A percentile compares a stretch with the other conserved stretches of the same genome.
Conservation (phyloP, 2,329 filamentous ascomycete species). For the Apiospora aurea region DNA sequence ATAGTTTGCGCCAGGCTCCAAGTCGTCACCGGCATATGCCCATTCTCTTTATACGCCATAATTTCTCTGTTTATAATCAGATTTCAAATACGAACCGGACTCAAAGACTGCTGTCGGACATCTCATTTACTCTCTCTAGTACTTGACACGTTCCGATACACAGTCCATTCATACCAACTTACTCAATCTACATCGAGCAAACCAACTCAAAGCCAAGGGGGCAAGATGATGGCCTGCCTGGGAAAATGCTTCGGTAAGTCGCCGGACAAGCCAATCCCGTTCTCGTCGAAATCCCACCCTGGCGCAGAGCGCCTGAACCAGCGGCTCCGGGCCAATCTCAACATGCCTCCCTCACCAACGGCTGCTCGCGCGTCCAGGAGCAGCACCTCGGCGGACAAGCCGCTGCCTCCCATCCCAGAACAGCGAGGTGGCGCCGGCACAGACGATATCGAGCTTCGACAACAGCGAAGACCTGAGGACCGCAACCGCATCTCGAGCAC, state of each 20-base stretch:
- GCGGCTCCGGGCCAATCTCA: conserved; percentile 15
- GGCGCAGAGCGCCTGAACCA: neutral
- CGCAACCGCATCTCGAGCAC: neutral
- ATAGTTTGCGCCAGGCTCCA: neutral
- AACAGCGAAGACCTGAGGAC: neutral
- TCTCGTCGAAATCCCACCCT: neutral
- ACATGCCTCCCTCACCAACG: neutral
- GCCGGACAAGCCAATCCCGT: neutral
- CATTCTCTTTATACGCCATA: neutral
- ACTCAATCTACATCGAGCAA: neutral
- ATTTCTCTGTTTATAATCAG: neutral
- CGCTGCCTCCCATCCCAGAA: neutral
- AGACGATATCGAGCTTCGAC: neutral
- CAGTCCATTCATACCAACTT: neutral
- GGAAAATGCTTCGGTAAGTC: neutral
- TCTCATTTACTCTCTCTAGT: neutral
- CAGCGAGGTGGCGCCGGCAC: neutral
- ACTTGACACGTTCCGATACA: neutral
- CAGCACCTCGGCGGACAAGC: neutral
- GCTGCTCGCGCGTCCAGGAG: neutral
- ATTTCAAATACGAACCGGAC: neutral
- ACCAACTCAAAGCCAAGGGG: neutral
- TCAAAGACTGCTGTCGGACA: neutral
- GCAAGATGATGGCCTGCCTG: neutral
- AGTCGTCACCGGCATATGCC: neutral